Conservation (phyloP, 257 asterid genomes). For the Solanum chmielewskii region DNA sequence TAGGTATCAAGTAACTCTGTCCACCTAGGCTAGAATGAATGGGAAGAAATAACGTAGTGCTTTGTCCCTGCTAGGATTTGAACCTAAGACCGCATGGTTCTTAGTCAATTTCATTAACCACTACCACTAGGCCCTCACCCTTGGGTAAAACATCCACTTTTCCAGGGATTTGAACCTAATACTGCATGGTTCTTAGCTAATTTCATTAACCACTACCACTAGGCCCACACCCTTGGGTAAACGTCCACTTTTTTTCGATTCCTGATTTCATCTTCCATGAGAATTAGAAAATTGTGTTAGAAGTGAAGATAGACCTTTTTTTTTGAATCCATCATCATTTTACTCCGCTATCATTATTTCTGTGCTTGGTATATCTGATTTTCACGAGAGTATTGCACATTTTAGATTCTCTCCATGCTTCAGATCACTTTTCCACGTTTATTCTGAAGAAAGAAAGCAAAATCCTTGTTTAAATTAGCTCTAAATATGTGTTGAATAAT, state of each 20-base stretch:
- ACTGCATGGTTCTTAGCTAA: neutral
- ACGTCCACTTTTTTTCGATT: neutral
- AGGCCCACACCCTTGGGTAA: neutral
- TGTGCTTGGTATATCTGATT: too few relatives aligned
- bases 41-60: neutral
- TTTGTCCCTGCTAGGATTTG: neutral
- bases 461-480: neutral
- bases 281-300: neutral
- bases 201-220: neutral
- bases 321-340: neutral
- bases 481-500: neutral
- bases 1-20: neutral
- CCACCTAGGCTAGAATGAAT: neutral
- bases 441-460: neutral
- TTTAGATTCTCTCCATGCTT: too few relatives aligned
- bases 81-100: neutral
- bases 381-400: too few relatives aligned
- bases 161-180: neutral
- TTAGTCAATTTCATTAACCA: neutral
- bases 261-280: neutral
- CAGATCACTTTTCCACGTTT: too few relatives aligned
- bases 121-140: neutral
- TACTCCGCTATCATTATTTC: neutral
- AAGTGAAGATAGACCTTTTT: neutral
- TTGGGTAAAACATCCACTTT: neutral